Conservation (phyloP, 129 eudicot genomes). For the Arctium minus region DNA sequence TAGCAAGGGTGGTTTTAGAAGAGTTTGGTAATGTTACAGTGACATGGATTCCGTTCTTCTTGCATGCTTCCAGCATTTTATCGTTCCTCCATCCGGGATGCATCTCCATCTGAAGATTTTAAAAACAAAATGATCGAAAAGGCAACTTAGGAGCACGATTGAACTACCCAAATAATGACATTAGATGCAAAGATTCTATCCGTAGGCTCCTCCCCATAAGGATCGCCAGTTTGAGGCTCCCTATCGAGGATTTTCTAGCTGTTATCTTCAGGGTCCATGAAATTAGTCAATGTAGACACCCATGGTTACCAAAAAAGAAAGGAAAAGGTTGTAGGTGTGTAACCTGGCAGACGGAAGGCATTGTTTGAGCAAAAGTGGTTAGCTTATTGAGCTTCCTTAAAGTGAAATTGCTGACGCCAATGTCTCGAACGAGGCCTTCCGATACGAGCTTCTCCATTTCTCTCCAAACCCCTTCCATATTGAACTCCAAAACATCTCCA, state of each 20-base stretch:
- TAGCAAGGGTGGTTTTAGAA: neutral
- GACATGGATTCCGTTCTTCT: constrained; percentile 56
- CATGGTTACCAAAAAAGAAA: neutral
- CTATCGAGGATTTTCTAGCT: neutral
- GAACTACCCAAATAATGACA: neutral
- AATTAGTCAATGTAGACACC: neutral
- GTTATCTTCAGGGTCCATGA: neutral
- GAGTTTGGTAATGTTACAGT: constrained; percentile 35
- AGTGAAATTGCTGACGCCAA: constrained; percentile 64
- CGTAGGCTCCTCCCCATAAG: too few species aligned
- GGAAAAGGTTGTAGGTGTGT: neutral
- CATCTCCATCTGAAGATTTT: constrained; percentile 66
- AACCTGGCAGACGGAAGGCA: constrained; percentile 82
- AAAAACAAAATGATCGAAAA: neutral
- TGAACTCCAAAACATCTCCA: constrained; percentile 52
- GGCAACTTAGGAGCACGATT: neutral
- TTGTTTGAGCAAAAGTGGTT: constrained; percentile 44
- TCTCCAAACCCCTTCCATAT: constrained; percentile 87
- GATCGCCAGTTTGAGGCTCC: too few species aligned
- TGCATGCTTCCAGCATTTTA: constrained; percentile 68
- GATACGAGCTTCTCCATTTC: constrained; percentile 70
- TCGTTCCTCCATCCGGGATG: constrained; percentile 83
- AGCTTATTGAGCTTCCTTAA: constrained; percentile 52
- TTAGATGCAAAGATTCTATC: neutral
- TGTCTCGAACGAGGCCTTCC: constrained; percentile 50